phyloP scores from a whole-genome alignment of 164 flowering plant genomes.

The Vitis riparia region DNA sequence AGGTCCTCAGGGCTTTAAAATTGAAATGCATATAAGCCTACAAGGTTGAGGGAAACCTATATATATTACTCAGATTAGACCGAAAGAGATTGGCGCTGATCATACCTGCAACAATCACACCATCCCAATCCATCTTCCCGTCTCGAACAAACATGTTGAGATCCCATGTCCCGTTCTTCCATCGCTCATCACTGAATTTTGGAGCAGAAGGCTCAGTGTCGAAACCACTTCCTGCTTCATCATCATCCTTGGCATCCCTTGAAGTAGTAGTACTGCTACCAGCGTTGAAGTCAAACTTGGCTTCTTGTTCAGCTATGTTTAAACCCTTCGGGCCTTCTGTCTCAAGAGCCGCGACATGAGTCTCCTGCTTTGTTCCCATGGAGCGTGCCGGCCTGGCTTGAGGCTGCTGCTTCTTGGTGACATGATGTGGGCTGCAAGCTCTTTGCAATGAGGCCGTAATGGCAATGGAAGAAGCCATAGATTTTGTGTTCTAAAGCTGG shows the following conservation, averaged over 20 bases:
- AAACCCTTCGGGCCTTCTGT: conserved; percentile 17
- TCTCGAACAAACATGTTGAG: conserved; percentile 57
- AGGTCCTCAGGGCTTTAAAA: no score
- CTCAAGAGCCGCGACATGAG: conserved; percentile 24
- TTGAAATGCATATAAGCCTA: no score
- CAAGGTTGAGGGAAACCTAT: no score
- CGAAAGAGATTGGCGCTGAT: neutral
- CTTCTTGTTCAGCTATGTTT: conserved; percentile 14
- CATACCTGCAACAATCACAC: conserved; percentile 57
- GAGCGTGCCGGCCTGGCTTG: conserved; percentile 17
- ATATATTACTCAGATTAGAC: no score
- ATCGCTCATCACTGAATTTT: conserved; percentile 43
- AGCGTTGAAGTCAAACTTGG: conserved; percentile 3
- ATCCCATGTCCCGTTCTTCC: conserved; percentile 76
- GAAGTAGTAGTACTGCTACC: neutral
- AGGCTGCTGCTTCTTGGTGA: conserved; percentile 31
- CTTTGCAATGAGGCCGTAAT: conserved; percentile 42
- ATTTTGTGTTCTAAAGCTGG: neutral
- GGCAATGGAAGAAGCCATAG: conserved; percentile 50
- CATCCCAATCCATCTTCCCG: conserved; percentile 73
- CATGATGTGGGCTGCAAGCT: conserved; percentile 39
- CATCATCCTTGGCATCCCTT: neutral
- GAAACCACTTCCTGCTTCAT: conserved; percentile 8
- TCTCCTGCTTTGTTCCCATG: conserved; percentile 25
- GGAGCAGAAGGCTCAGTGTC: conserved; percentile 15